Evolutionary conservation across 768 basidiomycete genomes (phyloP).

Genomic region (Russula dissimulans): DNA sequence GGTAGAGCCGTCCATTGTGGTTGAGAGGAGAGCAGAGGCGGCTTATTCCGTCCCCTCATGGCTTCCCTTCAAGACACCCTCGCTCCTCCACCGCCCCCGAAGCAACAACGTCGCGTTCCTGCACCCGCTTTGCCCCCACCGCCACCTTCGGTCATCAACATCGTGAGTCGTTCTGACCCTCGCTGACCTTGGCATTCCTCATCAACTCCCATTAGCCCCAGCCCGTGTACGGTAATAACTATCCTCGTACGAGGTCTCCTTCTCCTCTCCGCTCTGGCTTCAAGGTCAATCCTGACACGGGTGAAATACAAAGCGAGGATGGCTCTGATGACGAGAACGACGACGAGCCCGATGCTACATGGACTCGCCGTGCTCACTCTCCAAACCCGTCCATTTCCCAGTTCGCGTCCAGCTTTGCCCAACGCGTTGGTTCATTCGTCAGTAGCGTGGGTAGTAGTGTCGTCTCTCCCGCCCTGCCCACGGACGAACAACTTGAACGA

Average conservation of each 20-base stretch:
- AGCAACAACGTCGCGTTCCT: conserved; percentile 32
- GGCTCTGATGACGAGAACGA: conserved; percentile 40
- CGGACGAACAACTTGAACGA: conserved; percentile 75
- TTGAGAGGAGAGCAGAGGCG: background rate
- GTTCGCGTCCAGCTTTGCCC: conserved; percentile 66
- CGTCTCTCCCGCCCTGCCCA: conserved; percentile 36
- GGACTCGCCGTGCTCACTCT: conserved; percentile 44
- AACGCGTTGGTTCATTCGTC: conserved; percentile 63
- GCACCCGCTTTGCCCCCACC: conserved; percentile 29
- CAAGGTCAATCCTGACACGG: conserved; percentile 47
- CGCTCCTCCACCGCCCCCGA: conserved; percentile 21
- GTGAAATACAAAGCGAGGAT: conserved; percentile 31
- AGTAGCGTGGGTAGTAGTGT: conserved; percentile 34
- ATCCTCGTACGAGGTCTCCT: conserved; percentile 43
- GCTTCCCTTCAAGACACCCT: conserved; percentile 23
- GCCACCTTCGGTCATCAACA: conserved; percentile 30
- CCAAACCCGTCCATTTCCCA: conserved; percentile 64
- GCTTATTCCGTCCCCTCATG: background rate
- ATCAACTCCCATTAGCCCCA: conserved; percentile 31
- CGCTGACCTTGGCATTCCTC: conserved; percentile 6
- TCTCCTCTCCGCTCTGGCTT: conserved; percentile 66
- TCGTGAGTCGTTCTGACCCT: conserved; percentile 26
- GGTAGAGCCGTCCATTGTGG: conserved; percentile 30
- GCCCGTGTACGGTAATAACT: conserved; percentile 31
- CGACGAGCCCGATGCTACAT: conserved; percentile 32